Percentiles rank a stretch among this genome's conserved stretches.
Evolutionary conservation across 2,329 filamentous ascomycete genomes (phyloP).

Genomic region (Beauveria asiatica): DNA sequence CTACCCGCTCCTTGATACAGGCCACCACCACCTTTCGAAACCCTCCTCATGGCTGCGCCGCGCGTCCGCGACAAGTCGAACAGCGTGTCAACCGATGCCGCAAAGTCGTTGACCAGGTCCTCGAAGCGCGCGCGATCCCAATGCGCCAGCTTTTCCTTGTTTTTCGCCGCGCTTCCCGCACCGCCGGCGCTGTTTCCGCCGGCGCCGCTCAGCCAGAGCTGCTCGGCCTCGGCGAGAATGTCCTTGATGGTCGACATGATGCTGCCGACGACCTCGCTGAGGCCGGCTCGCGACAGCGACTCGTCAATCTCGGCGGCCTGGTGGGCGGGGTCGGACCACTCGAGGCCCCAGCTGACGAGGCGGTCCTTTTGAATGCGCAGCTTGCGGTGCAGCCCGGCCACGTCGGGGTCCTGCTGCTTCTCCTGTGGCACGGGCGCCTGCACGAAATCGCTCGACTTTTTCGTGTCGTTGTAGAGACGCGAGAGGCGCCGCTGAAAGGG

Average conservation of each 20-base stretch:
- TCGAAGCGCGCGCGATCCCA: conserved; percentile 69
- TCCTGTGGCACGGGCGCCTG: conserved; percentile 54
- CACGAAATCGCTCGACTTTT: conserved; percentile 67
- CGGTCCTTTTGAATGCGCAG: conserved; percentile 74
- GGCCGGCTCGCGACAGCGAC: conserved; percentile 60
- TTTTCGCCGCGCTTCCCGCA: conserved; percentile 40
- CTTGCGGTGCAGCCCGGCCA: conserved; percentile 64
- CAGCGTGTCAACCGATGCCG: conserved; percentile 68
- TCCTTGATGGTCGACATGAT: conserved; percentile 77
- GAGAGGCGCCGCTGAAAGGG: conserved; percentile 57
- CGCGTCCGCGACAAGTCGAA: conserved; percentile 67
- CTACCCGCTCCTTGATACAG: conserved; percentile 28
- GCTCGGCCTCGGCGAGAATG: conserved; percentile 67
- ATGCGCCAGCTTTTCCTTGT: conserved; percentile 43
- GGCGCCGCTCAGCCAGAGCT: conserved; percentile 57
- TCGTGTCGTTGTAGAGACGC: conserved; percentile 72
- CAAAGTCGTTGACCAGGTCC: conserved; percentile 65
- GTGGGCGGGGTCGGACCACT: conserved; percentile 65
- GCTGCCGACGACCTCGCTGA: conserved; percentile 69
- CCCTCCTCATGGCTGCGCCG: conserved; percentile 24
- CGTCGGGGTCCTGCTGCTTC: conserved; percentile 51
- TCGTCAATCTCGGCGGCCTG: conserved; percentile 63
- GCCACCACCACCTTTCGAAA: conserved; percentile 21
- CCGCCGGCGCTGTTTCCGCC: conserved; percentile 31
- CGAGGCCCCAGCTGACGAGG: conserved; percentile 68